Percentiles rank a stretch among this genome's conserved stretches.
Conservation (phyloP, 257 asterid genomes). For the Cruciata laevipes region DNA sequence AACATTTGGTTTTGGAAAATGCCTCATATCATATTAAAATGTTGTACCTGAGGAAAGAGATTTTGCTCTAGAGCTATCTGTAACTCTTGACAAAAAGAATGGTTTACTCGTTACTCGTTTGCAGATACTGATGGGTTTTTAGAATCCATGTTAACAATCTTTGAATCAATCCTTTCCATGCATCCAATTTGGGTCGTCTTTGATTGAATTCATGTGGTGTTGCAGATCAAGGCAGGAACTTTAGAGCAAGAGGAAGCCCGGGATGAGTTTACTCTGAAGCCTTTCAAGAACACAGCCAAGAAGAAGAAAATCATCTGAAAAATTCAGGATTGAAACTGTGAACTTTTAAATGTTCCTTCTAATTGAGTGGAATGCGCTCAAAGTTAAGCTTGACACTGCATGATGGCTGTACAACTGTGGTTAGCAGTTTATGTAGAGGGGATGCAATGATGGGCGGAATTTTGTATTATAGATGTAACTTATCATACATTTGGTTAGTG, state of each 20-base stretch:
- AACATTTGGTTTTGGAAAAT: background rate
- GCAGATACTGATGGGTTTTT: background rate
- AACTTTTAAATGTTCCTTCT: background rate
- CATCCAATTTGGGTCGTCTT: background rate
- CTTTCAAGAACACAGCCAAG: slow-evolving; percentile 59
- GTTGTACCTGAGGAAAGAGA: background rate
- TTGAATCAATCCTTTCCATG: background rate
- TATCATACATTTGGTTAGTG: no score
- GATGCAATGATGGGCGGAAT: background rate
- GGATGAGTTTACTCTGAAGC: slow-evolving; percentile 53
- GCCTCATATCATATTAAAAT: background rate
- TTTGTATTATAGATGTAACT: background rate
- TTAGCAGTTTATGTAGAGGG: no score
- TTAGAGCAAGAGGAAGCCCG: slow-evolving; percentile 85
- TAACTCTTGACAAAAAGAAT: background rate
- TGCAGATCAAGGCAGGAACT: slow-evolving; percentile 73
- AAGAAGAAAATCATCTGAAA: slow-evolving; percentile 48
- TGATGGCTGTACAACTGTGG: background rate
- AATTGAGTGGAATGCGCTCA: no score
- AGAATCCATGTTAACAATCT: background rate
- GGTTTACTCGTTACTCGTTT: background rate
- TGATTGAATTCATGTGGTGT: background rate
- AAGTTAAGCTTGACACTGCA: background rate
- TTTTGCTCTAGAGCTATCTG: no score
- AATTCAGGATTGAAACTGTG: background rate